Percentiles rank a stretch among this genome's conserved stretches.
phyloP scores from a whole-genome alignment of 345 rosid genomes.

The Sapria himalayana region DNA sequence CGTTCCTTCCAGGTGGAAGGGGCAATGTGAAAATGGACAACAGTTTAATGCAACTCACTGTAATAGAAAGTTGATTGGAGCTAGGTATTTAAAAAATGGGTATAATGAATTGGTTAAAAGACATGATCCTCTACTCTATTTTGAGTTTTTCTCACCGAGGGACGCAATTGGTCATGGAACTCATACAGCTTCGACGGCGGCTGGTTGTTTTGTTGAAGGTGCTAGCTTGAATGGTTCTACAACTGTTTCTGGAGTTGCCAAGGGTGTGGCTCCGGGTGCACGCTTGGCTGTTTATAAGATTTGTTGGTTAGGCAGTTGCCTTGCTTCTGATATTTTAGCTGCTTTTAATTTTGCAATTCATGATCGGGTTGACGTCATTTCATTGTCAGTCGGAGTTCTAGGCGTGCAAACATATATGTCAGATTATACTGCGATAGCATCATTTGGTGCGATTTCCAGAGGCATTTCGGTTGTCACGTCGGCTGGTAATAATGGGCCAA shows the following conservation, averaged over 20 bases:
- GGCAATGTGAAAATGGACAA: conserved; percentile 63
- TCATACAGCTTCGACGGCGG: conserved; percentile 76
- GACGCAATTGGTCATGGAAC: conserved; percentile 85
- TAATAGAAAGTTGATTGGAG: conserved; percentile 67
- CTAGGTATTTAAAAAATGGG: conserved; percentile 66
- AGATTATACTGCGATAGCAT: conserved; percentile 13
- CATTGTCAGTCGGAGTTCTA: conserved; percentile 76
- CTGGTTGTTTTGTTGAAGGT: conserved; percentile 44
- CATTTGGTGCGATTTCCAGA: conserved; percentile 9
- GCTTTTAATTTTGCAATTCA: conserved; percentile 65
- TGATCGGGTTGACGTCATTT: conserved; percentile 70
- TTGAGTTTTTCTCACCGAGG: conserved; percentile 50
- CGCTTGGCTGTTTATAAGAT: conserved; percentile 78
- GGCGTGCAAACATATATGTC: too few relatives aligned
- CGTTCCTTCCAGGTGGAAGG: conserved; percentile 50
- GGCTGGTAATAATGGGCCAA: conserved; percentile 12
- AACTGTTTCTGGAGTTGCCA: conserved; percentile 58
- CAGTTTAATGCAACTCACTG: conserved; percentile 33
- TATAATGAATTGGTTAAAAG: conserved; percentile 36
- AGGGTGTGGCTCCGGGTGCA: conserved; percentile 76
- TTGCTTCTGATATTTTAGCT: conserved; percentile 74
- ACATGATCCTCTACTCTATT: conserved; percentile 16
- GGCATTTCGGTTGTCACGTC: conserved; percentile 10
- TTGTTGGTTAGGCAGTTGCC: conserved; percentile 75
- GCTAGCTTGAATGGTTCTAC: conserved; percentile 62